Base-by-base conservation (phyloP, 2,329 filamentous ascomycete genomes). In the Cryphonectria parasitica region DNA sequence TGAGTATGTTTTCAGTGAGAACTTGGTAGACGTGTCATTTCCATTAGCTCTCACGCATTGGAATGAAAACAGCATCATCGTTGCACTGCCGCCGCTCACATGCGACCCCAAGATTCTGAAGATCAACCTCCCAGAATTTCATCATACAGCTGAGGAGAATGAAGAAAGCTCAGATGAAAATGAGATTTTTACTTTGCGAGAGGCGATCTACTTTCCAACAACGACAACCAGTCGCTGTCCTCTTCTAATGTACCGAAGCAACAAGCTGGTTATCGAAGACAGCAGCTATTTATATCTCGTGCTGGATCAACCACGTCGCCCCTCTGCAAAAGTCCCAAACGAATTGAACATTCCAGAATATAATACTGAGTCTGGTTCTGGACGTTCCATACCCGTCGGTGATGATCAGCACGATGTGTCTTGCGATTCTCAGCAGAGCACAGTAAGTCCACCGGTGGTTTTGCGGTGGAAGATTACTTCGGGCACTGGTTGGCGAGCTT, bases 21-120 rank as follows among this genome's bases (percentile, higher is more conserved):
- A 52, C 3, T 56, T 67, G 5, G 41, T 52, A 1, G 65, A 67
- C 25, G 39, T 60, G 5, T 52, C 65, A 17, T 31, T 67, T 2
- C 65, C 52, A 4, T 39, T 67, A 4, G 65, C 65, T 6, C 54
- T 67, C 10, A 67, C 65, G 22, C 65, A 67, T 41, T 67, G 65
- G 65, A 45, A 28, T 25, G 65, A 67, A 10, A 67, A 39, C 8
- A 52, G 60, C 31, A 34, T 67, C 36, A 31, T 67, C 52, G 15
- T 67, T 41, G 65, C 65, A 7, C 43, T 68, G 17, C 66, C 66
- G 10, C 58, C 66, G 1, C 66, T 64, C 7, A 68, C 66, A 1
- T 68, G 66, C 34, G 45, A 68, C 7, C 66, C 56, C 2, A 63
- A 68, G 19, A 39, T 68, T 11, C 31, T 68, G 25, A 68, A 68